Evolutionary conservation across 371 early-diverging fungal species (phyloP), one percentile per base, ranked within the genome.

Genomic region (Apophysomyces variabilis): DNA sequence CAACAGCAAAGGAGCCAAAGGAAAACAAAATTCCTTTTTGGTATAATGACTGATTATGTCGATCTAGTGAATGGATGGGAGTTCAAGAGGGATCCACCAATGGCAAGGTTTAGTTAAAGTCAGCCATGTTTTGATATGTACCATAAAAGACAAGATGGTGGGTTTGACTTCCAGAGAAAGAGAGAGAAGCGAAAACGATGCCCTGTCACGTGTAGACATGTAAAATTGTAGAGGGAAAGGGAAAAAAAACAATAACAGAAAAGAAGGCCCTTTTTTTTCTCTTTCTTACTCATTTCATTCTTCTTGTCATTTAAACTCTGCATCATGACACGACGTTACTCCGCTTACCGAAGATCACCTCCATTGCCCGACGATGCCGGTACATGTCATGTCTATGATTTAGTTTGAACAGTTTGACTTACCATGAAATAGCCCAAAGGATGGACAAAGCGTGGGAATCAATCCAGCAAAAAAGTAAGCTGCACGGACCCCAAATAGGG

Each of bases 401-500:
- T 26, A 26, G 32, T 3, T 26, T 26, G 32, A 26, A 26, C 32
- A 26, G 32, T 68, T 39, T 14, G 3, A 36, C 8, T n/a, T 39
- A 11, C 9, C 50, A 36, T 13, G 9, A 60, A 60, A 39, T 18
- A 46, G 82, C 80, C 36, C 73, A 70, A 41, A 71, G 85, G 38
- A 87, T 91, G 90, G 93, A 90, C 65, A 85, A 83, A 60, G 80
- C 87, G 47, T 96, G 96, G 96, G 94, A 93, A 78, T 74, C 70
- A 8, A 92, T 95, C 50, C 96, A 96, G 74, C 88, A 90, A 70
- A 95, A 95, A 75, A 95, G 93, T 92, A 87, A 82, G 87, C 69
- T 14, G 9, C 14, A 26, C 21, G 32, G 32, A 26, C 32, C 32
- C 32, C 5, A 18, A 50, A 50, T 32, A 50, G 9, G 9, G 21